Base-by-base conservation (phyloP, 2,329 filamentous ascomycete genomes). In the Calonectria hongkongensis region DNA sequence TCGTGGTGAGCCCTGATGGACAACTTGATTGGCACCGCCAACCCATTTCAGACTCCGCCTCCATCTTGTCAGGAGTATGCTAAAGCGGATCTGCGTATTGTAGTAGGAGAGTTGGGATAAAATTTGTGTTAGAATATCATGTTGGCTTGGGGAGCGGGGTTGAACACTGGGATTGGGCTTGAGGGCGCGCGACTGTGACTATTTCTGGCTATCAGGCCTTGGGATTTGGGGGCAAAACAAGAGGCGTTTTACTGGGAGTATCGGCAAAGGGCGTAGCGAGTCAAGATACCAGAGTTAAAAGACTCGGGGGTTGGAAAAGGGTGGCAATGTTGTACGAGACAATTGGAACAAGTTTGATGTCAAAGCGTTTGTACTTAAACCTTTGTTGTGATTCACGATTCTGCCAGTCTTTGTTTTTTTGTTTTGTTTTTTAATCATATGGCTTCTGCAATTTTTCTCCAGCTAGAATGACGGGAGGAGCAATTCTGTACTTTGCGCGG, bases 11-110 rank as follows among this genome's bases (percentile, higher is more conserved):
- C 0, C 58, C 75, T 1, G 79, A 85, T 36, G 84, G 83, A 15
- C 77, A 72, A 2, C 66, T 86, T 13, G 70, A 77, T 4, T 86
- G 85, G 85, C 75, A 78, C 27, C 74, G 80, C 41, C 83, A 84
- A 45, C 83, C 84, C 1, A 78, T 86, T 13, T 85, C 84, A 2
- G 80, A 82, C 8, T 80, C 81, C 33, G 71, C 70, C 1, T 80
- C 78, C 16, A 79, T 80, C 43, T 70, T 80, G 15, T 80, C 78
- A 1, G 76, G 75, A 2, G 74, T 78, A 50, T 79, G 77, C 36
- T 80, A 66, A 45, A 25, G 13, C 9, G 21, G 21, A 9, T 21
- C 13, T 2, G 3, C 6, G 21, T 27, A 27, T 12, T 41, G 5
- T 2, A 16, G 5, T 9, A 16, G 7, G 21, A 39, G n/a, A 60